Percentiles rank a stretch among this genome's conserved stretches.
Conservation (phyloP, 2,329 filamentous ascomycete species). For the Fusarium xyrophilum region DNA sequence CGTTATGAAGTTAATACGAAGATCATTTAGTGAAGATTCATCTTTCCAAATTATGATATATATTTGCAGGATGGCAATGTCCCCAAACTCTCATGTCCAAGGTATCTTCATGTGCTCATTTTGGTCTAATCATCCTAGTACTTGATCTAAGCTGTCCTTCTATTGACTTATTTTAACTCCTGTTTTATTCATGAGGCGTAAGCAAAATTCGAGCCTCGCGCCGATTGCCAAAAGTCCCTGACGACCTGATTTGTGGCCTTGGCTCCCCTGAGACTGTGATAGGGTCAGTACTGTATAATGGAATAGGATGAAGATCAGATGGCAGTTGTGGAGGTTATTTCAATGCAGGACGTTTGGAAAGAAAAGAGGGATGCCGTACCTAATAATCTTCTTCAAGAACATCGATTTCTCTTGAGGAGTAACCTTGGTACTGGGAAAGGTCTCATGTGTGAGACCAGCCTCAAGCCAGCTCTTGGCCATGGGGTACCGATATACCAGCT, state of each 20-base stretch:
- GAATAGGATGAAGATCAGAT: background rate
- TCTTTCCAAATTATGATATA: background rate
- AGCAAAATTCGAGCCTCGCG: conserved; percentile 66
- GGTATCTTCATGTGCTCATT: background rate
- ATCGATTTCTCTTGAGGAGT: conserved; percentile 64
- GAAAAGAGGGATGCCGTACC: conserved; percentile 47
- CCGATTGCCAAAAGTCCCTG: conserved; percentile 75
- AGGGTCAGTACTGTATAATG: background rate
- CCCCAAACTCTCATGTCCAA: background rate
- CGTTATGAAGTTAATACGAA: background rate
- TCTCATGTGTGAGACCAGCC: conserved; percentile 60
- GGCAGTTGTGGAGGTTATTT: background rate
- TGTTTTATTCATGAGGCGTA: conserved; percentile 58
- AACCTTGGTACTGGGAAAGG: conserved; percentile 67
- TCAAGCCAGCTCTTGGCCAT: conserved; percentile 69
- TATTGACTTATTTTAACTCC: background rate
- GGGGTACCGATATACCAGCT: conserved; percentile 64
- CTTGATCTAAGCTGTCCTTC: background rate
- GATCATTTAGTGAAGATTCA: background rate
- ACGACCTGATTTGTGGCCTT: conserved; percentile 71
- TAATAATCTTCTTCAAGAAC: conserved; percentile 72
- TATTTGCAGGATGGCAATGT: background rate
- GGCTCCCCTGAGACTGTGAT: conserved; percentile 65
- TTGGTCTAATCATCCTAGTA: background rate
- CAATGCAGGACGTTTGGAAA: no score